These are phyloP conservation scores for Wickerhamomyces strasburgensis DNA, from an alignment of 805 yeast species.

Conservation along the genomic window DNA sequence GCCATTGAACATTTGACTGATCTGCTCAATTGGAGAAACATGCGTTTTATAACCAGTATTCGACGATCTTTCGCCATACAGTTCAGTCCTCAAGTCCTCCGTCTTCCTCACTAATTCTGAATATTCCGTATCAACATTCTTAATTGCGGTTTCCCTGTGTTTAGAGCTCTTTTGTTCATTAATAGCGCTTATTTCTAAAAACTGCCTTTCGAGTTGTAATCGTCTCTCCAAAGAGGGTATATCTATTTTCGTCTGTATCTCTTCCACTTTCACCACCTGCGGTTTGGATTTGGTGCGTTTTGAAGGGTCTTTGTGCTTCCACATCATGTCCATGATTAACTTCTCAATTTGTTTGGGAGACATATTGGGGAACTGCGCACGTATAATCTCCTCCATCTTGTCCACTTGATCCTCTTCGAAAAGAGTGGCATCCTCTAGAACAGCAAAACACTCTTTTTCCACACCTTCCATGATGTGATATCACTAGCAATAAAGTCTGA, in stretches of 20 bases:
- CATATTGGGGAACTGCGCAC: constrained; percentile 12
- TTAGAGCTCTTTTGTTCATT: constrained; percentile 3
- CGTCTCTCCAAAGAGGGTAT: constrained; percentile 25
- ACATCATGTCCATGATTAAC: constrained; percentile 34
- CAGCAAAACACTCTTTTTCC: constrained; percentile 26
- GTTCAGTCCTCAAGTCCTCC: constrained; percentile 15
- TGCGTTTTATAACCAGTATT: constrained; percentile 3
- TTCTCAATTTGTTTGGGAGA: constrained; percentile 28
- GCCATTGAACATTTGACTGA: constrained; percentile 30
- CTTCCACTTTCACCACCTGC: constrained; percentile 20
- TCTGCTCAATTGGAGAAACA: constrained; percentile 32
- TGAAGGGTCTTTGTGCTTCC: constrained; percentile 35
- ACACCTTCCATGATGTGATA: too few relatives aligned
- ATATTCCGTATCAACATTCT: constrained; percentile 12
- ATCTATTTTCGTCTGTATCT: constrained; percentile 14
- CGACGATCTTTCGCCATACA: constrained; percentile 15
- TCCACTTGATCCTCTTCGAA: constrained; percentile 38
- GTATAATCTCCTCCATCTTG: constrained; percentile 31
- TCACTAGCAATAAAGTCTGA: too few relatives aligned
- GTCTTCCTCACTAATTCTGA: constrained; percentile 17
- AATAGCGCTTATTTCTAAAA: constrained; percentile 14
- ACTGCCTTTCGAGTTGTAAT: constrained; percentile 22
- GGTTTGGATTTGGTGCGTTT: constrained; percentile 10
- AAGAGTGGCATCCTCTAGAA: constrained; percentile 27
- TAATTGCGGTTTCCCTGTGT: not conserved